A percentile compares a stretch with the other conserved stretches of the same genome.
Conservation (phyloP, 108 stramenopile species). For the Chaetoceros muelleri region DNA sequence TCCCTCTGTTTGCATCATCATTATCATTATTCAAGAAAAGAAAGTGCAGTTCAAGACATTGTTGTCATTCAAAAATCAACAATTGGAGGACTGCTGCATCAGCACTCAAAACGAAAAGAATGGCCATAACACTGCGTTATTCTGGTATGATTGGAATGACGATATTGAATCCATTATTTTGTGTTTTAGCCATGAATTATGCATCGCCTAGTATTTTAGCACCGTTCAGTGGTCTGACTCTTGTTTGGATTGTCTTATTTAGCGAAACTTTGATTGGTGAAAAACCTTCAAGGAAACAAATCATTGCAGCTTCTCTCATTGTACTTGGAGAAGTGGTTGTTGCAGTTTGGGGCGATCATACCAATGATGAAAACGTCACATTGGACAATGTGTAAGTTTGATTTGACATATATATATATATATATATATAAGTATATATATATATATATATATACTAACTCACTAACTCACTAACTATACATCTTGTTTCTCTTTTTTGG, state of each 20-base stretch:
- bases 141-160: constrained; percentile 79
- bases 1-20: too few species aligned
- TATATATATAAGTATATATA: too few species aligned
- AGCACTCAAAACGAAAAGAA: not conserved
- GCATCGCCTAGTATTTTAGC: constrained; percentile 77
- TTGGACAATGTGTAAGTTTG: constrained; percentile 49
- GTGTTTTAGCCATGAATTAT: constrained; percentile 77
- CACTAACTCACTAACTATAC: too few species aligned
- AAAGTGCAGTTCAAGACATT: too few species aligned
- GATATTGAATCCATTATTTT: constrained; percentile 62
- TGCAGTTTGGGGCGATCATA: constrained; percentile 79
- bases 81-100: too few species aligned
- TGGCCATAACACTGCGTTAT: constrained; percentile 8
- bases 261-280: constrained; percentile 42
- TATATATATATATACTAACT: too few species aligned
- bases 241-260: constrained; percentile 77
- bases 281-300: constrained; percentile 32
- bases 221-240: constrained; percentile 74
- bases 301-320: constrained; percentile 55
- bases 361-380: constrained; percentile 39
- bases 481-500: constrained; percentile 2
- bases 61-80: too few species aligned
- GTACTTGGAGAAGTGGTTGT: constrained; percentile 65
- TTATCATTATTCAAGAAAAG: too few species aligned
- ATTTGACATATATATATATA: too few species aligned